Evolutionary conservation across 2,329 filamentous ascomycete genomes (phyloP).

Genomic region (Rachicladosporium sp.): DNA sequence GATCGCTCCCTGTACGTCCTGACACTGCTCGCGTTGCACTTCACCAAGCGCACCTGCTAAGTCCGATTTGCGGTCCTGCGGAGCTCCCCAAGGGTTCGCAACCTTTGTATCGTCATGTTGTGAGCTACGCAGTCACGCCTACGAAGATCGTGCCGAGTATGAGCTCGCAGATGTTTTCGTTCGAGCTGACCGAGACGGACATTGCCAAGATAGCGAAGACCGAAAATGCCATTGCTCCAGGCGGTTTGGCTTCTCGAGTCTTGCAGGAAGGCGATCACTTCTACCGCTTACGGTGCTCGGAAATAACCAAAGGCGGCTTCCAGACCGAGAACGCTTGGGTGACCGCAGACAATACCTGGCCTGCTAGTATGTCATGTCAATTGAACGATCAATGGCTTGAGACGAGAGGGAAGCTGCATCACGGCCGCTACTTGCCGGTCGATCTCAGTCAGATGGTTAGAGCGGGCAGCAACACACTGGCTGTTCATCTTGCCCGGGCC

Average conservation of each 20-base stretch:
- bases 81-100: slow-evolving; percentile 1
- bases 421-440: slow-evolving; percentile 62
- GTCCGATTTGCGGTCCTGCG: slow-evolving; percentile 30
- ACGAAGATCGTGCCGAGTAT: slow-evolving; percentile 13
- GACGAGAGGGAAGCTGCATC: slow-evolving; percentile 56
- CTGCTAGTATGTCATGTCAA: slow-evolving; percentile 53
- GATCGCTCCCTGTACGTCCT: slow-evolving; percentile 28
- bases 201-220: too few species aligned
- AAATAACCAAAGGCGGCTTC: slow-evolving; percentile 22
- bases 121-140: slow-evolving; percentile 40
- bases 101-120: slow-evolving; percentile 46
- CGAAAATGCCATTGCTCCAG: too few species aligned
- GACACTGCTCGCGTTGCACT: slow-evolving; percentile 38
- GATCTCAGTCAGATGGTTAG: slow-evolving; percentile 55
- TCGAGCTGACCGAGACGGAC: too few species aligned
- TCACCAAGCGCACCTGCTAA: slow-evolving; percentile 47
- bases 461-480: slow-evolving; percentile 50
- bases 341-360: slow-evolving; percentile 56
- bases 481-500: slow-evolving; percentile 34
- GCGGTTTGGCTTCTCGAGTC: slow-evolving; percentile 9
- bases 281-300: slow-evolving; percentile 59
- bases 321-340: slow-evolving; percentile 47
- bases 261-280: slow-evolving; percentile 43
- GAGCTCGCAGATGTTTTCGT: too few species aligned
- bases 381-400: slow-evolving; percentile 48